Conservation (phyloP, 1,139 yeast genomes). For the Chernovozyma aurita region DNA sequence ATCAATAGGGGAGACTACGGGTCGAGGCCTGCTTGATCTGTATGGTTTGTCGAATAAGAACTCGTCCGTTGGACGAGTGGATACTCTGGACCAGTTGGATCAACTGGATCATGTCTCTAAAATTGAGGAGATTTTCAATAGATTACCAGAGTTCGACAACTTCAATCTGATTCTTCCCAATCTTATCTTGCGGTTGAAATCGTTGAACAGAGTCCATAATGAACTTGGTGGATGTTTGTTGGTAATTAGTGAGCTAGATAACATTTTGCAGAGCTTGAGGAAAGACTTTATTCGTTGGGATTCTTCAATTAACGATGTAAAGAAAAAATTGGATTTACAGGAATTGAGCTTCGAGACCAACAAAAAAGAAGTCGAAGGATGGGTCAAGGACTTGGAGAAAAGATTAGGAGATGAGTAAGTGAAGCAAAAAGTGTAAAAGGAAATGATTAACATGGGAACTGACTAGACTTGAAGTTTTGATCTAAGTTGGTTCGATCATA, state of each 20-base stretch:
- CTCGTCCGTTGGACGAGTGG: no score
- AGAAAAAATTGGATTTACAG: constrained; percentile 27
- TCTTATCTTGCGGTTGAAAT: constrained; percentile 38
- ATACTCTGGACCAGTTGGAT: no score
- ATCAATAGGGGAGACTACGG: constrained; percentile 2
- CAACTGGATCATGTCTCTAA: no score
- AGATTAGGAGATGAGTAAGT: background rate
- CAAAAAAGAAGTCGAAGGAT: constrained; percentile 9
- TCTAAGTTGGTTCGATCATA: no score
- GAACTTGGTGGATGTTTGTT: constrained; percentile 27
- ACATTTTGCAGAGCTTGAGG: constrained; percentile 27
- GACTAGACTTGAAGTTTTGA: no score
- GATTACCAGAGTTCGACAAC: constrained; percentile 32
- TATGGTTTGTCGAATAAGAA: no score
- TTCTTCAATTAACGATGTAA: constrained; percentile 29
- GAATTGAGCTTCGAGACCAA: constrained; percentile 13
- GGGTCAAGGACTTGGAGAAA: constrained; percentile 7
- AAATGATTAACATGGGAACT: no score
- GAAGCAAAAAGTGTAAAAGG: no score
- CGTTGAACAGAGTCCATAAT: constrained; percentile 42
- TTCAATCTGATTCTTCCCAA: constrained; percentile 35
- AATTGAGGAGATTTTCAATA: constrained; percentile 34
- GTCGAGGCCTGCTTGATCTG: background rate
- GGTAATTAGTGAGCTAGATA: constrained; percentile 30
- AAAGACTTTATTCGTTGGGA: constrained; percentile 41